Conservation (phyloP, 306 rosid species). For the Acacia confusa region DNA sequence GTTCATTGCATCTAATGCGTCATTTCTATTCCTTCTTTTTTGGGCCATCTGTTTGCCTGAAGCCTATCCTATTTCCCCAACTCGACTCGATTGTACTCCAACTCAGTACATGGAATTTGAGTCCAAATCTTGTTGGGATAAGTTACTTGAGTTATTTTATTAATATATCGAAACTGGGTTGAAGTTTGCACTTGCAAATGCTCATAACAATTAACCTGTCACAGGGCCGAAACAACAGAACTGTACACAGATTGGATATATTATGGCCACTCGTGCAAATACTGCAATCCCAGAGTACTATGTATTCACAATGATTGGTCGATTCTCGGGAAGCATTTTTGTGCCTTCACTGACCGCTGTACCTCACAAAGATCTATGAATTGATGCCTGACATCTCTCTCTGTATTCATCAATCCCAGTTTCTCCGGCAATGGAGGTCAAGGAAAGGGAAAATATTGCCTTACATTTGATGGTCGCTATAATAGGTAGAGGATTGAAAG, state of each 20-base stretch:
- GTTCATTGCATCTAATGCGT: not conserved
- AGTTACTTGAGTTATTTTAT: not conserved
- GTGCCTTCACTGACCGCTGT: constrained; percentile 32
- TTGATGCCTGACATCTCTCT: constrained; percentile 25
- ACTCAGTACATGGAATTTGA: not conserved
- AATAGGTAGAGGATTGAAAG: constrained; percentile 7
- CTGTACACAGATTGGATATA: constrained; percentile 85
- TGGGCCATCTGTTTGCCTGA: not conserved
- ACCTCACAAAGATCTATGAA: not conserved
- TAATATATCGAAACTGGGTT: not conserved
- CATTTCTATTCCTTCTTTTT: not conserved
- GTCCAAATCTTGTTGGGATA: not conserved
- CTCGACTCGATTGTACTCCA: not conserved
- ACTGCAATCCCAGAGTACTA: constrained; percentile 68
- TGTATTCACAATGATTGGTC: constrained; percentile 35
- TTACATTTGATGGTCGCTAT: constrained; percentile 11
- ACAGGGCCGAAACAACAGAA: constrained; percentile 86
- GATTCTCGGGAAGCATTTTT: constrained; percentile 25
- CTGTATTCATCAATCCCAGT: not conserved
- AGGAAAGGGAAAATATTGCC: not conserved
- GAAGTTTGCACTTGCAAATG: not conserved
- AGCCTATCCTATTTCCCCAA: not conserved
- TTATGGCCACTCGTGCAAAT: constrained; percentile 93
- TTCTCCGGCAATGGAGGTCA: not conserved
- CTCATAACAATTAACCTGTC: constrained; percentile 16